Evolutionary conservation across 2,329 filamentous ascomycete genomes (phyloP), one percentile per base, ranked within the genome.

Genomic region (Chalaropsis ovoidea): DNA sequence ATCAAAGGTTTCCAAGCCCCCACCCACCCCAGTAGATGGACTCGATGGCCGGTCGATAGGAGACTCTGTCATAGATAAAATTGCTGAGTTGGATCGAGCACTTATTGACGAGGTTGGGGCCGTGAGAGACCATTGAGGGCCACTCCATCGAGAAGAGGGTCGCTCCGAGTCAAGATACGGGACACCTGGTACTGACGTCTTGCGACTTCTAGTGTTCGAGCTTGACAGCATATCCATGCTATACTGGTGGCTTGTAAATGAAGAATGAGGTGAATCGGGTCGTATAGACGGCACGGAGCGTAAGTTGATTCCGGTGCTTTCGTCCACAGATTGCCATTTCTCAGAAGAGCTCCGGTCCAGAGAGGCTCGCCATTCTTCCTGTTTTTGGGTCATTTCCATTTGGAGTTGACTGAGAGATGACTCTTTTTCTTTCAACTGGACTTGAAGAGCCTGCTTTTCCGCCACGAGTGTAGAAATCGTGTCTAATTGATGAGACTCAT

Each of bases 1-100:
- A 52, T 84, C 82, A 68, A 65, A 65, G 6, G 31, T 27, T 60
- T 67, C 66, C 15, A 39, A 31, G 5, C 31, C n/a, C 27, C 61
- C 66, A 27, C 39, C 45, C 3, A 63, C 11, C 17, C 62, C 47
- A 11, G 54, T 22, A 35, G 47, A 61, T 24, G 64, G 58, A 35
- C 45, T 58, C 8, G n/a, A 58, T 5, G 61, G 49, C 15, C 54
- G 52, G 27, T 64, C 65, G 42, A 49, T 31, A 39, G 43, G 52
- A 4, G 65, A 63, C 19, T 61, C 65, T 19, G 31, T 42, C 42
- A 15, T 31, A 6, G 24, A 62, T 35, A 35, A 35, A n/a, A 35
- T 35, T 39, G n/a, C 60, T 22, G 42, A 47, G 24, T 62, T 62
- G 22, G 62, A 64, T 6, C 62, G 54, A 24, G 35, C 15, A 42